Base-by-base conservation (phyloP, 345 rosid genomes). In the Erucastrum elatum region DNA sequence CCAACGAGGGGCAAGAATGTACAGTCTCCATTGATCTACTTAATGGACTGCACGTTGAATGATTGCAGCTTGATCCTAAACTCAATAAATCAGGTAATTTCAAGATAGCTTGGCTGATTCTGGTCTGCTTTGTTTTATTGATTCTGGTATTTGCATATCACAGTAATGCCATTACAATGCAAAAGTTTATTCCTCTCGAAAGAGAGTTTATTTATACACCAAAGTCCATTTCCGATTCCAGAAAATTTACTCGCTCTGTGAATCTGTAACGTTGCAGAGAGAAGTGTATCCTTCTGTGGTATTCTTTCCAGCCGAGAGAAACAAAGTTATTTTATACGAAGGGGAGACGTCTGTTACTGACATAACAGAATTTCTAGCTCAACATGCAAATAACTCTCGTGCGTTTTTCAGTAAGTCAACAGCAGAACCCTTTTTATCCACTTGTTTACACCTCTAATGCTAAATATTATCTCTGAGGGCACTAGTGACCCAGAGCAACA, bases 1-100 rank as follows among this genome's bases (percentile, higher is more conserved):
- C 46, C 63, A 33, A 70, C 39, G n/a, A 70, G 16, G 64, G 76
- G 78, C 65, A 7, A 70, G 67, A 68, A 46, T 64, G 62, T 75
- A 74, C 89, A 81, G 77, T 62, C 81, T 76, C 98, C 98, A 41
- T 81, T 81, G 11, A 86, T 94, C 82, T 94, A 85, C 86, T 64
- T 88, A 80, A 87, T 94, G 90, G 97, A 92, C 83, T 94, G 98
- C 87, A 88, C 94, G 61, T 75, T 90, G 86, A 94, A 91, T 71
- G 98, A 94, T 74, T 94, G 98, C 90, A 86, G 89, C 85, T 84
- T 79, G 67, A 90, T 88, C 70, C 81, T 92, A 53, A 88, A 86
- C 74, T 85, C 94, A 64, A 62, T 85, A 25, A 77, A 84, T 77
- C 88, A 87, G 98, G 98, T 92, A 77, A 80, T 49, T 65, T 25